These are phyloP conservation scores for Coriaria nepalensis DNA, from an alignment of 306 rosid genomes.

Conservation along the genomic window DNA sequence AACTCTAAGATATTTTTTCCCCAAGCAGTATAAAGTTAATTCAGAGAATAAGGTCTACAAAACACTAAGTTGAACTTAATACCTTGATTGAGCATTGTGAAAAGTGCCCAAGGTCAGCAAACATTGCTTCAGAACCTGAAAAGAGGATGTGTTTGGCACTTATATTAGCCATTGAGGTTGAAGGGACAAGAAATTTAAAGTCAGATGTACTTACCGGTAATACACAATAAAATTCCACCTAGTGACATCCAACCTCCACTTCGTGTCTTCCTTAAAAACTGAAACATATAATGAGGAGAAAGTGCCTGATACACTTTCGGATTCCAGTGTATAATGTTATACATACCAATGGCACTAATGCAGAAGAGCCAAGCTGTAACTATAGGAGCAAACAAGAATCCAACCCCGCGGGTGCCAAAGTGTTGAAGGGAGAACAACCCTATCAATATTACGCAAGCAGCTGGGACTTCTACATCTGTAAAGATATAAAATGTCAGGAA, in stretches of 20 bases:
- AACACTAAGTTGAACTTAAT: neutral
- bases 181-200: conserved; percentile 12
- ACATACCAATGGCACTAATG: conserved; percentile 73
- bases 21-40: neutral
- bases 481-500: conserved; percentile 19
- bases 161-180: conserved; percentile 5
- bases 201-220: conserved; percentile 45
- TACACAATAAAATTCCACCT: conserved; percentile 85
- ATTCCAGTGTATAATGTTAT: conserved; percentile 71
- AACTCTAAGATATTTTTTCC: neutral
- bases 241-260: conserved; percentile 78
- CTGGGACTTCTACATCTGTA: conserved; percentile 80
- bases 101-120: conserved; percentile 98
- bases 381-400: conserved; percentile 84
- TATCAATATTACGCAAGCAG: conserved; percentile 64
- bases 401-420: conserved; percentile 89
- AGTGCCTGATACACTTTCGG: conserved; percentile 56
- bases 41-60: neutral
- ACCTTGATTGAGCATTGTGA: conserved; percentile 88
- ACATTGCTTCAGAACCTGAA: conserved; percentile 96
- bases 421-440: conserved; percentile 89
- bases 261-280: conserved; percentile 55
- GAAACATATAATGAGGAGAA: conserved; percentile 60
- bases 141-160: conserved; percentile 13
- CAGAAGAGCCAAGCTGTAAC: conserved; percentile 74